Evolutionary conservation across 352 stramenopile genomes (phyloP).

Genomic region (Pythium coloratum): DNA sequence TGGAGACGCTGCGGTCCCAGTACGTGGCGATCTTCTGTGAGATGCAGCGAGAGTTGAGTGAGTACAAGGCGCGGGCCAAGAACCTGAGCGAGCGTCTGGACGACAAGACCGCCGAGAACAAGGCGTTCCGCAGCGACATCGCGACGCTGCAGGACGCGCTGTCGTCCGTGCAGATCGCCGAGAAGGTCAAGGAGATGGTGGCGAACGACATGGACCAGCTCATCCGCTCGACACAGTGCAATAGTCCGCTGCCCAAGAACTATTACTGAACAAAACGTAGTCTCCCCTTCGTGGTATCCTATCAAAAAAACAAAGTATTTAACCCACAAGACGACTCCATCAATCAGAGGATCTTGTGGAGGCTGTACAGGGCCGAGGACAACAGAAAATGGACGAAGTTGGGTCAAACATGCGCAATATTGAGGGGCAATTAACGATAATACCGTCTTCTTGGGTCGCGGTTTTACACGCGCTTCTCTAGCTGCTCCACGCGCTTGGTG

Average conservation of each 20-base stretch:
- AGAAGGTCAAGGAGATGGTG: slow-evolving; percentile 63
- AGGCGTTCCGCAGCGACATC: slow-evolving; percentile 65
- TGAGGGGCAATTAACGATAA: slow-evolving; percentile 2
- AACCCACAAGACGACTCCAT: not conserved
- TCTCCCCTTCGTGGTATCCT: not conserved
- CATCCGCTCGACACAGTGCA: slow-evolving; percentile 23
- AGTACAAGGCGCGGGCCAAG: slow-evolving; percentile 53
- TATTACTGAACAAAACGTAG: slow-evolving; percentile 15
- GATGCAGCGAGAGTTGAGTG: slow-evolving; percentile 57
- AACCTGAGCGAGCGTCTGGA: slow-evolving; percentile 56
- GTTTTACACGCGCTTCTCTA: slow-evolving; percentile 67
- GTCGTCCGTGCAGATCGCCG: slow-evolving; percentile 56
- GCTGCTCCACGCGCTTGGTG: slow-evolving; percentile 69
- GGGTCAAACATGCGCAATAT: slow-evolving; percentile 2
- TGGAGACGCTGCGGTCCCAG: slow-evolving; percentile 43
- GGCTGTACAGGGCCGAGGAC: too few species aligned
- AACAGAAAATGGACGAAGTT: not conserved
- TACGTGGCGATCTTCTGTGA: slow-evolving; percentile 73
- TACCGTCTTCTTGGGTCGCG: not conserved
- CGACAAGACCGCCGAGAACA: slow-evolving; percentile 56
- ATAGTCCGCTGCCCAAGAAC: slow-evolving; percentile 17
- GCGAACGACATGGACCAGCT: slow-evolving; percentile 54
- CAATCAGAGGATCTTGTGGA: too few species aligned
- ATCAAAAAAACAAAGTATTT: slow-evolving; percentile 2
- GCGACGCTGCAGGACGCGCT: slow-evolving; percentile 61